phyloP scores from a whole-genome alignment of 805 yeast genomes.

The Jamesozyma lodderae region DNA sequence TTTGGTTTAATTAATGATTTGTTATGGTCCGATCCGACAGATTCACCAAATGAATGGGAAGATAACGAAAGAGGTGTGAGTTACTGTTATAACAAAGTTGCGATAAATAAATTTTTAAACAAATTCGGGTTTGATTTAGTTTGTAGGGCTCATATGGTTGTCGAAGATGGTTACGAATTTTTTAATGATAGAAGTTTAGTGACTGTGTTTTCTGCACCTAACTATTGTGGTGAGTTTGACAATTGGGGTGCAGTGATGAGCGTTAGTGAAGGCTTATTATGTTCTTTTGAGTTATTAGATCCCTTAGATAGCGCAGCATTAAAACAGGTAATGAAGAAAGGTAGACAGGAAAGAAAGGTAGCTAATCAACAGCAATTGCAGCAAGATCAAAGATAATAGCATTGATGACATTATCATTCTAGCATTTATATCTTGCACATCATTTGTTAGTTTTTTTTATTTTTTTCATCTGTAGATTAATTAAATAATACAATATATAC shows the following conservation, averaged over 20 bases:
- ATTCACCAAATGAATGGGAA: constrained; percentile 53
- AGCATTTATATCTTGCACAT: no score
- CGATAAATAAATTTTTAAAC: constrained; percentile 60
- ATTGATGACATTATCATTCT: no score
- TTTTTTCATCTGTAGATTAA: no score
- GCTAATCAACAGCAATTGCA: constrained; percentile 36
- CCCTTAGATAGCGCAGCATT: constrained; percentile 89
- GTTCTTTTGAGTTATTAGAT: constrained; percentile 87
- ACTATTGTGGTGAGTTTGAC: constrained; percentile 47
- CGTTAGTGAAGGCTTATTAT: constrained; percentile 82
- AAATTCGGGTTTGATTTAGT: constrained; percentile 66
- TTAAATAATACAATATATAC: no score
- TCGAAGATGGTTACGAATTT: constrained; percentile 81
- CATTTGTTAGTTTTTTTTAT: no score
- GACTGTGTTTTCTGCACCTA: constrained; percentile 75
- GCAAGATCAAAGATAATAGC: constrained; percentile 3
- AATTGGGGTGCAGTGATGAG: constrained; percentile 99
- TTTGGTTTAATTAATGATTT: constrained; percentile 69
- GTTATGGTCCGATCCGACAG: constrained; percentile 77
- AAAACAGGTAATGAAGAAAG: constrained; percentile 89
- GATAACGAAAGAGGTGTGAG: constrained; percentile 80
- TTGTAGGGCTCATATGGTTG: constrained; percentile 84
- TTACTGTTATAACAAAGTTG: constrained; percentile 64
- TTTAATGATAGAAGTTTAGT: constrained; percentile 66
- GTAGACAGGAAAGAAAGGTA: constrained; percentile 74